Percentiles rank a stretch among this genome's conserved stretches.
phyloP scores from a whole-genome alignment of 1,284 basidiomycete genomes.

The Melampsora americana region DNA sequence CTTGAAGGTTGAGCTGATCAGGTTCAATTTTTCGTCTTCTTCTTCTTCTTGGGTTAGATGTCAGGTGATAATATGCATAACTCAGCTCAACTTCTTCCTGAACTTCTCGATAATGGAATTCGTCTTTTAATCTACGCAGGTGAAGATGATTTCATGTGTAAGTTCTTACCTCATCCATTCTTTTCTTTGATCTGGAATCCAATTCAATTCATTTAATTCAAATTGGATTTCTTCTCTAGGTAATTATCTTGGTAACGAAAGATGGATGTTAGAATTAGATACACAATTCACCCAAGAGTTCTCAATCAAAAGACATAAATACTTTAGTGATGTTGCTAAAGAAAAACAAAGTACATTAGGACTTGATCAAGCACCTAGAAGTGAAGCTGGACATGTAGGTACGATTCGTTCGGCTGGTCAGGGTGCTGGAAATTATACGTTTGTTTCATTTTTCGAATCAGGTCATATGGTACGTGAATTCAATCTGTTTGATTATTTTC shows the following conservation, averaged over 20 bases:
- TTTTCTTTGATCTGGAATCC: neutral
- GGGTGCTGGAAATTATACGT: slow-evolving; percentile 43
- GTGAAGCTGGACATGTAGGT: slow-evolving; percentile 22
- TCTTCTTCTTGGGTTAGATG: slow-evolving; percentile 21
- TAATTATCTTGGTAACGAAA: slow-evolving; percentile 47
- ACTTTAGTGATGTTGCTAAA: slow-evolving; percentile 8
- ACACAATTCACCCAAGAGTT: slow-evolving; percentile 67
- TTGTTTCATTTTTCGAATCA: slow-evolving; percentile 32
- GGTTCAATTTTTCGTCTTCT: no score
- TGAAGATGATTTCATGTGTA: slow-evolving; percentile 69
- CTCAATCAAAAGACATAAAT: slow-evolving; percentile 49
- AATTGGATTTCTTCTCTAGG: slow-evolving; percentile 65
- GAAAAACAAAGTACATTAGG: neutral
- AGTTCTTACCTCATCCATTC: slow-evolving; percentile 15
- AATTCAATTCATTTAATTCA: slow-evolving; percentile 12
- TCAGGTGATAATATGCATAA: slow-evolving; percentile 73
- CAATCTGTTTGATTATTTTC: no score
- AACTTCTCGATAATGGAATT: slow-evolving; percentile 70
- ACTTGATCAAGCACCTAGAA: neutral
- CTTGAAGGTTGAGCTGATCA: no score
- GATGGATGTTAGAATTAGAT: slow-evolving; percentile 53
- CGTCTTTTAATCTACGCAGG: slow-evolving; percentile 78
- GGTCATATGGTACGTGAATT: slow-evolving; percentile 44
- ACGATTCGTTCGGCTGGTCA: slow-evolving; percentile 37
- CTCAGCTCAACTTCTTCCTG: slow-evolving; percentile 68